Evolutionary conservation across 163 green algal species (phyloP), one percentile per base, ranked within the genome.

Genomic region (Scenedesmus sp.): DNA sequence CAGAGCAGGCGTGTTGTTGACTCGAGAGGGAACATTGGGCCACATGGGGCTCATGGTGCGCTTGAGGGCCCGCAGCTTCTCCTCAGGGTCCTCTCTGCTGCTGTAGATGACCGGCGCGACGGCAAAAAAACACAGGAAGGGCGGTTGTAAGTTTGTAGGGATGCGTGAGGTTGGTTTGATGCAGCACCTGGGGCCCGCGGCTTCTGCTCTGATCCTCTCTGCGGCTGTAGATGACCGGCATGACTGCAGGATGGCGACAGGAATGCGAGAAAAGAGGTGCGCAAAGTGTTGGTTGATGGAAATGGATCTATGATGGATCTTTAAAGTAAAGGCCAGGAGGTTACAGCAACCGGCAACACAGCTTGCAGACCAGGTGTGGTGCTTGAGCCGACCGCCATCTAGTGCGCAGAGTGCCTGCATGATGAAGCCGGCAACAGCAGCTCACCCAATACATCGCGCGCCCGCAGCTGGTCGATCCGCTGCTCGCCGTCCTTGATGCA

Each of bases 21-120:
- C 8, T 4, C 26, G 15, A 9, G 66, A 16, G 6, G 15, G 3
- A 3, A 34, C 16, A 18, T 26, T 34, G 66, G 3, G 15, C 1
- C 16, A 52, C 18, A 74, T 10, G 77, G 9, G 26, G 54, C 83
- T 46, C 70, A 90, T 56, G 13, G 46, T 89, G n/a, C 59, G 57
- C 74, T 91, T 91, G 16, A 99, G 96, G 26, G 92, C 91, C 10
- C 90, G 88, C 62, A 99, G 92, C 88, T 95, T 94, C 4, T 94
- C 95, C 18, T 94, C 94, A 4, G 95, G 93, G 88, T 98, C 96
- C 5, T 92, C n/a, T 34, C 86, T 66, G 73, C 85, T 67, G 55
- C 4, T 76, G 62, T 92, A 96, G 84, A 96, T 90, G 4, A 97
- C 91, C 16, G 95, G 95, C 3, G 97, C 91, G 1, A 97, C 95